Conservation (phyloP, 2,329 filamentous ascomycete genomes). For the Xylariaceae sp. region DNA sequence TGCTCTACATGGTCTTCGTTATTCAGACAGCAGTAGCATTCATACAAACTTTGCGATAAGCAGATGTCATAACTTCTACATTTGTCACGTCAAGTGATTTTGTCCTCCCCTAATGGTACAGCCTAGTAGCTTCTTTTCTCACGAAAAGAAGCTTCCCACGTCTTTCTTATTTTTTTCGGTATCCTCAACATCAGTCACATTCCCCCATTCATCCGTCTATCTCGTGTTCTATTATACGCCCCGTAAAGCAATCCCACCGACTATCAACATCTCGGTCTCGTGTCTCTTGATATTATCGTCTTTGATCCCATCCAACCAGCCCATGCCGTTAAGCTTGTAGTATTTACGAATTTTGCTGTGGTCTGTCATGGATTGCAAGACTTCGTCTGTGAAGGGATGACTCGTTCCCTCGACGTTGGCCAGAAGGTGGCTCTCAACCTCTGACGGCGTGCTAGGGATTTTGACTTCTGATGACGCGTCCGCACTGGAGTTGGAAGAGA, state of each 20-base stretch:
- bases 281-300: conserved; percentile 41
- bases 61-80: no score
- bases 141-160: no score
- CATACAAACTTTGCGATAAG: no score
- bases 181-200: not conserved
- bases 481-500: conserved; percentile 31
- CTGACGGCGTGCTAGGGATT: conserved; percentile 32
- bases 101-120: no score
- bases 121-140: no score
- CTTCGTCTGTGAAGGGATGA: conserved; percentile 58
- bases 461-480: conserved; percentile 5
- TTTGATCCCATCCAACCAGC: conserved; percentile 44
- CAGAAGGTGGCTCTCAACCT: conserved; percentile 56
- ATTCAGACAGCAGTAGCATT: no score
- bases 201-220: not conserved
- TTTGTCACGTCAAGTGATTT: no score
- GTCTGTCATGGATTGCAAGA: conserved; percentile 59
- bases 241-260: conserved; percentile 76
- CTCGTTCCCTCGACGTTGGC: conserved; percentile 58
- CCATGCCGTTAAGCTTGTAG: conserved; percentile 73
- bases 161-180: not conserved
- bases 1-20: no score
- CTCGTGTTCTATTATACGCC: conserved; percentile 40
- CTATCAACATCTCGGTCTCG: conserved; percentile 64
- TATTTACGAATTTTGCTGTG: conserved; percentile 71